Evolutionary conservation across 2,329 filamentous ascomycete genomes (phyloP), one percentile per base, ranked within the genome.

Genomic region (Pseudonectria buxi): DNA sequence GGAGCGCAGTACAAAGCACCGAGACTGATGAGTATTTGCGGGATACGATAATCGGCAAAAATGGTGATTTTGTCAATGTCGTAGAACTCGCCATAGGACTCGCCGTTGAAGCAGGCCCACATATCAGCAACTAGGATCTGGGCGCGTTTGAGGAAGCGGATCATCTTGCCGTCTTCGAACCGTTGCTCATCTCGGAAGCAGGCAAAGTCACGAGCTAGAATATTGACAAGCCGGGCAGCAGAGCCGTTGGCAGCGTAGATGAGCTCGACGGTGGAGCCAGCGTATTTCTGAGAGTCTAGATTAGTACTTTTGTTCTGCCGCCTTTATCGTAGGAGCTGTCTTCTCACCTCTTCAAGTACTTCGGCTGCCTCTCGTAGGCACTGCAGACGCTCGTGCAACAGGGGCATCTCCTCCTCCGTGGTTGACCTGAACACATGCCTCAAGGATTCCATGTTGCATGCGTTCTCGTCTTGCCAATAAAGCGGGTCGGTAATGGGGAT

Each of bases 41-140:
- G 94, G 35, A 98, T 83, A 28, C 92, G 83, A 57, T 98, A 98
- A 65, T 98, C 92, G 55, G 92, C 89, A 67, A 98, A 98, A 82
- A 96, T 96, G 41, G 92, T 98, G 52, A 98, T 83, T 58, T 88
- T 87, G 63, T 92, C 83, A 50, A 98, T 95, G 56, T 98, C 92
- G 38, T 78, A 57, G 60, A 98, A 98, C 18, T 74, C 68, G 24
- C 92, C 94, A 53, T 81, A 89, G 16, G 75, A 71, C 47, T 82
- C 70, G 30, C 87, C 88, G 35, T 90, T 78, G 58, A 96, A 96
- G 44, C 88, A 94, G 5, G 92, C 94, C 94, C 94, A 98, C 1
- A 96, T 59, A 59, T 98, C 92, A 14, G 94, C 94, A 3, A 94
- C 89, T 14, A 96, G 74, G 41, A 98, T 98, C 62, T 98, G 92